Percentiles rank a stretch among this genome's conserved stretches.
These are phyloP conservation scores for Daldinia bambusicola DNA, from an alignment of 495 filamentous ascomycete species.

Conservation along the genomic window DNA sequence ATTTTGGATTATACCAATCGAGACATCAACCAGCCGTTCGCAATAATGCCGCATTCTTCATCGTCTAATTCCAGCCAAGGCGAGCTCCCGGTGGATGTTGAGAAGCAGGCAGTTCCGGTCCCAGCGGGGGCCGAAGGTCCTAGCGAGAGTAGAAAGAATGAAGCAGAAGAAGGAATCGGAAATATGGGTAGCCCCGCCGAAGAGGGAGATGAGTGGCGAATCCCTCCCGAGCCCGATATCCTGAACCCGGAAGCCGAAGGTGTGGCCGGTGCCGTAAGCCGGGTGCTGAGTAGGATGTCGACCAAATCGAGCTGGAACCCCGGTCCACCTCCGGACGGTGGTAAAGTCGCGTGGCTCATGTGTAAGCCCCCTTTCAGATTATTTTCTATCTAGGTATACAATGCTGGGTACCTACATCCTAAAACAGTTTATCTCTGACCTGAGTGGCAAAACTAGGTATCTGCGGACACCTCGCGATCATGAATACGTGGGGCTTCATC, in stretches of 20 bases:
- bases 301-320: slow-evolving; percentile 57
- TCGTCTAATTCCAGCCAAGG: slow-evolving; percentile 41
- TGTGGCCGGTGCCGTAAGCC: slow-evolving; percentile 43
- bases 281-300: slow-evolving; percentile 52
- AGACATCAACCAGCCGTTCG: slow-evolving; percentile 1
- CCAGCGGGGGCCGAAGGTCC: not conserved
- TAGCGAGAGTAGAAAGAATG: slow-evolving; percentile 13
- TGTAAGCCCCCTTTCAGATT: slow-evolving; percentile 43
- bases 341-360: slow-evolving; percentile 59
- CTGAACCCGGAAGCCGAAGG: slow-evolving; percentile 43
- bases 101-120: slow-evolving; percentile 29
- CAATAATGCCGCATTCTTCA: slow-evolving; percentile 32
- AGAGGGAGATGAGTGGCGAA: slow-evolving; percentile 34
- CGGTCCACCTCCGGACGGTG: slow-evolving; percentile 65
- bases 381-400: too few relatives aligned
- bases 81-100: slow-evolving; percentile 40
- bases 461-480: slow-evolving; percentile 57
- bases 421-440: slow-evolving; percentile 4
- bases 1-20: not conserved
- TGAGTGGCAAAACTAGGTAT: slow-evolving; percentile 43
- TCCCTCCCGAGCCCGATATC: slow-evolving; percentile 38
- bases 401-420: too few relatives aligned
- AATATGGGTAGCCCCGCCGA: slow-evolving; percentile 8
- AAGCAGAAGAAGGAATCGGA: not conserved
- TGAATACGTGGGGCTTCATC: slow-evolving; percentile 64